Evolutionary conservation across 139 green algal genomes (phyloP), one percentile per base, ranked within the genome.

Genomic region (Zygnema circumcarinatum): DNA sequence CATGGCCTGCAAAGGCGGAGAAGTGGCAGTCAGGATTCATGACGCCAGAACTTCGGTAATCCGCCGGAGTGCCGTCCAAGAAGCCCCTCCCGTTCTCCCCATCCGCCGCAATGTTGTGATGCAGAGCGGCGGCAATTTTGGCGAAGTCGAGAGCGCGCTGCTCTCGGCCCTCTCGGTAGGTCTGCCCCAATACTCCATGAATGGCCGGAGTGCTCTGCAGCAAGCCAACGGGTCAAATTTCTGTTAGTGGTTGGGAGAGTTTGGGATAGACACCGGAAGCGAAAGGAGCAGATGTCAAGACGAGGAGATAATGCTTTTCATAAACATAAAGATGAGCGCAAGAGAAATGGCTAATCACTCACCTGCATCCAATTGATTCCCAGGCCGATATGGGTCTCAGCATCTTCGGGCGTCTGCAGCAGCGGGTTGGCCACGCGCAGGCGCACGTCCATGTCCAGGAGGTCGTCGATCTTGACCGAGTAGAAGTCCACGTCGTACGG

Each of bases 151-250:
- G 39, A 2, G 20, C 78, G 7, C 78, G 78, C 78, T 85, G 25
- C 40, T 74, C 41, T 32, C 25, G 78, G 41, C 35, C 41, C 2
- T 82, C 38, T 2, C 78, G 78, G 85, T 75, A 89, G 11, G 85
- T 89, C 79, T 89, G 85, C 16, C 85, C 85, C 35, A 89, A 25
- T 20, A 89, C 81, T 7, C 85, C 85, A 36, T 89, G 85, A 52
- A 89, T 79, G 41, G 2, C 3, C 25, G 81, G 38, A 31, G 85
- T 82, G 75, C 25, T 79, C 78, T 85, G 16, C 36, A 76, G 31
- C n/a, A n/a, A n/a, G n/a, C n/a, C n/a, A n/a, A n/a, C n/a, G n/a
- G n/a, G n/a, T n/a, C n/a, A n/a, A n/a, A n/a, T n/a, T n/a, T n/a
- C n/a, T n/a, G n/a, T n/a, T n/a, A n/a, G n/a, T n/a, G n/a, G n/a